Evolutionary conservation across 2,329 filamentous ascomycete species (phyloP).

Genomic region (Cytospora paraplurivora): DNA sequence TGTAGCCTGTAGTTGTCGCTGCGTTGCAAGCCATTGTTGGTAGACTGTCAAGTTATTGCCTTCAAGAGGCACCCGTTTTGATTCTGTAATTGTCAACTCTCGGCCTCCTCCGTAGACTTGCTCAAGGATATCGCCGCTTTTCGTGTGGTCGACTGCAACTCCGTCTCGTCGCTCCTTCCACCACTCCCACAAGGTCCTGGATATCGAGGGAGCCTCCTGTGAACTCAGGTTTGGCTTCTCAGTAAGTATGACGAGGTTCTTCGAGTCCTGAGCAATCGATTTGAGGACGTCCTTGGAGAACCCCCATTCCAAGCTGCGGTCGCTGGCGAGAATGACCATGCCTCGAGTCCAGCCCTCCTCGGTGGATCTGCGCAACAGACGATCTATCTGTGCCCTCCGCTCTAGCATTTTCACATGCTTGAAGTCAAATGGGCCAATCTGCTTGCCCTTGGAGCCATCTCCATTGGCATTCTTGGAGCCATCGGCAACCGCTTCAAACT

Average conservation of each 20-base stretch:
- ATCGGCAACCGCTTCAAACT: slow-evolving; percentile 76
- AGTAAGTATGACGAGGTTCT: slow-evolving; percentile 85
- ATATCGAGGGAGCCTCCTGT: slow-evolving; percentile 59
- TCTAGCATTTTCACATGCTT: slow-evolving; percentile 82
- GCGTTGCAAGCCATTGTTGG: slow-evolving; percentile 88
- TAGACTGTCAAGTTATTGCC: slow-evolving; percentile 79
- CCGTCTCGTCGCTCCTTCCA: slow-evolving; percentile 71
- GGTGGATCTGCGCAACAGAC: slow-evolving; percentile 55
- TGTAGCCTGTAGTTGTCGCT: slow-evolving; percentile 83
- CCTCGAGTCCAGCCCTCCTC: slow-evolving; percentile 50
- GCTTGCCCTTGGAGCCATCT: slow-evolving; percentile 52
- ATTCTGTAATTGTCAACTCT: slow-evolving; percentile 61
- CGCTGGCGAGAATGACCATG: slow-evolving; percentile 86
- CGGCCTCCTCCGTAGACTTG: slow-evolving; percentile 67
- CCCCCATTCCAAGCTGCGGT: slow-evolving; percentile 90
- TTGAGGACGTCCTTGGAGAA: slow-evolving; percentile 83
- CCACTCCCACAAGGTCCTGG: slow-evolving; percentile 77
- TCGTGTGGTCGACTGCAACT: slow-evolving; percentile 58
- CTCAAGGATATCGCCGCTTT: slow-evolving; percentile 61
- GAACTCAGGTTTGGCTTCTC: slow-evolving; percentile 63
- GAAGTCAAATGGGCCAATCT: slow-evolving; percentile 83
- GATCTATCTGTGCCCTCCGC: slow-evolving; percentile 76
- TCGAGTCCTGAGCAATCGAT: slow-evolving; percentile 71
- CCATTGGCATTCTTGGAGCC: slow-evolving; percentile 48
- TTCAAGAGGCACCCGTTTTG: slow-evolving; percentile 66